Evolutionary conservation across 345 rosid genomes (phyloP).

Genomic region (Gossypium australe): DNA sequence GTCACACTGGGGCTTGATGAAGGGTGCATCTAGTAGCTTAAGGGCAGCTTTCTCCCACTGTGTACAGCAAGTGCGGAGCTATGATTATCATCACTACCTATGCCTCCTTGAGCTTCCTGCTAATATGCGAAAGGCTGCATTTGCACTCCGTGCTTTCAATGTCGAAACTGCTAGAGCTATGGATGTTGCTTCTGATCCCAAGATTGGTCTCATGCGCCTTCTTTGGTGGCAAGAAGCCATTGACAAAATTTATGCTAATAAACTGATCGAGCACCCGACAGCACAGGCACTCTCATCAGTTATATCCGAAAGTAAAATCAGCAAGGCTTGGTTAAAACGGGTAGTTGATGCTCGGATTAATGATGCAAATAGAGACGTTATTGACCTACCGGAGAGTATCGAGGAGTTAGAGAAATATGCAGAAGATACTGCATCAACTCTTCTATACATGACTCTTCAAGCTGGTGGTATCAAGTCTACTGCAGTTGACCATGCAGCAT

Average conservation of each 20-base stretch:
- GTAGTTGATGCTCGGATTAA: constrained; percentile 82
- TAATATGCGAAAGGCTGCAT: constrained; percentile 79
- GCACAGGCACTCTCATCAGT: constrained; percentile 80
- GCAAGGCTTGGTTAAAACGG: constrained; percentile 79
- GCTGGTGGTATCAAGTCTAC: constrained; percentile 78
- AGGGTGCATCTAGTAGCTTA: constrained; percentile 44
- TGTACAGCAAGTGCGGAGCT: constrained; percentile 79
- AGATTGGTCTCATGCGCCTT: constrained; percentile 83
- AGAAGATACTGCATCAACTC: constrained; percentile 72
- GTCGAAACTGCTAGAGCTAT: constrained; percentile 90
- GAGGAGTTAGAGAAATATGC: constrained; percentile 83
- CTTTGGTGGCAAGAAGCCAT: constrained; percentile 95
- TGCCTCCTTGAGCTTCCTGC: constrained; percentile 91
- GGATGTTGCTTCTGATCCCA: constrained; percentile 92
- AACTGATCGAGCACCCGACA: constrained; percentile 67
- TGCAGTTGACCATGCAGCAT: constrained; percentile 81
- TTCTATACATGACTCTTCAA: constrained; percentile 79
- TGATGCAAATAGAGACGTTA: constrained; percentile 58
- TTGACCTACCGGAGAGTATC: constrained; percentile 60
- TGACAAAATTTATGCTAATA: constrained; percentile 67
- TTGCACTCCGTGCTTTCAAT: constrained; percentile 86
- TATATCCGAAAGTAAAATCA: constrained; percentile 54
- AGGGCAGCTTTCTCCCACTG: constrained; percentile 78
- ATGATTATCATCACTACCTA: constrained; percentile 96
- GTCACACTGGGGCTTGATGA: constrained; percentile 36